These are phyloP conservation scores for Rhazya stricta DNA, from an alignment of 257 asterid species.

Conservation along the genomic window DNA sequence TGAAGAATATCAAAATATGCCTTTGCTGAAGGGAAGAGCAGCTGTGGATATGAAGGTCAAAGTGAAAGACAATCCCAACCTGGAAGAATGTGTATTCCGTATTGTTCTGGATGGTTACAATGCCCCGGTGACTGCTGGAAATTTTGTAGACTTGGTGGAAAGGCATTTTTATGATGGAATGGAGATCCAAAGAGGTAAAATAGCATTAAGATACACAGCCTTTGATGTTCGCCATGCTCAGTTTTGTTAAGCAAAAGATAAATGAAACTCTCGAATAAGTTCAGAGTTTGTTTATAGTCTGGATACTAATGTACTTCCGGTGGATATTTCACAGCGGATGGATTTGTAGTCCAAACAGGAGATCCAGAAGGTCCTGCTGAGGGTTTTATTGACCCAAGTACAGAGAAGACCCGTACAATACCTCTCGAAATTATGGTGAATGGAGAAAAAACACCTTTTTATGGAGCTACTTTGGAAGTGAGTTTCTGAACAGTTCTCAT, in stretches of 20 bases:
- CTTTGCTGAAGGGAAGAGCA: constrained; percentile 94
- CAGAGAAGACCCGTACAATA: constrained; percentile 75
- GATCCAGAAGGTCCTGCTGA: constrained; percentile 99
- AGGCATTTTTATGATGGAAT: constrained; percentile 98
- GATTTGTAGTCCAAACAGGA: constrained; percentile 98
- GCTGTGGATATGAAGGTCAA: constrained; percentile 97
- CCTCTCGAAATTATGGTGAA: constrained; percentile 86
- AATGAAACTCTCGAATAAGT: background rate
- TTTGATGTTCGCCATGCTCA: background rate
- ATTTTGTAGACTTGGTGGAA: constrained; percentile 81
- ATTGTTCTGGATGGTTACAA: constrained; percentile 94
- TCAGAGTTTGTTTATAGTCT: background rate
- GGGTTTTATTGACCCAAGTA: constrained; percentile 95
- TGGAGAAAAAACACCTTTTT: constrained; percentile 86
- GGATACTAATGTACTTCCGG: constrained; percentile 18
- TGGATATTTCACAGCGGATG: constrained; percentile 74
- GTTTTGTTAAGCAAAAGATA: background rate
- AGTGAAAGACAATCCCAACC: constrained; percentile 85
- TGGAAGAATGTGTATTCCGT: constrained; percentile 68
- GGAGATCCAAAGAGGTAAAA: constrained; percentile 97
- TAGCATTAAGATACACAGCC: background rate
- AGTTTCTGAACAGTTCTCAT: constrained; percentile 24
- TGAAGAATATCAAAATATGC: constrained; percentile 79
- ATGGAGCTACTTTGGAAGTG: constrained; percentile 92
- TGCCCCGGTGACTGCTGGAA: constrained; percentile 97